Evolutionary conservation across 1,139 yeast species (phyloP).

Genomic region (Kluyveromyces marxianus): DNA sequence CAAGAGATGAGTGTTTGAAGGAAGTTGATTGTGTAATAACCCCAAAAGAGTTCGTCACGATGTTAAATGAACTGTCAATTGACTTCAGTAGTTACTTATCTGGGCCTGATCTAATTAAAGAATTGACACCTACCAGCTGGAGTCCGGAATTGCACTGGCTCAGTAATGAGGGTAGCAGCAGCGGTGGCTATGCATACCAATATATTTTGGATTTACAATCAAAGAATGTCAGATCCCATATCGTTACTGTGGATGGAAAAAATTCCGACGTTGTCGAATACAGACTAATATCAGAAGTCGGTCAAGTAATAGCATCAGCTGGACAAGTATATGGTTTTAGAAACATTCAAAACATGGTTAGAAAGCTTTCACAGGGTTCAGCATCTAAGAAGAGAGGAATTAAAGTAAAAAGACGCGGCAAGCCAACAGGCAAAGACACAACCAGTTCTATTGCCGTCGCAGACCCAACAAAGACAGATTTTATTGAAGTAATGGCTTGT

Average conservation of each 20-base stretch:
- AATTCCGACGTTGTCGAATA: slow-evolving; percentile 73
- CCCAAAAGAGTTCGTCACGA: slow-evolving; percentile 73
- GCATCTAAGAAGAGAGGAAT: slow-evolving; percentile 13
- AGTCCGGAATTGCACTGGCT: slow-evolving; percentile 47
- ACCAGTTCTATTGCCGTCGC: slow-evolving; percentile 25
- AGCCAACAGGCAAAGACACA: not conserved
- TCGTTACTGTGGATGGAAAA: slow-evolving; percentile 44
- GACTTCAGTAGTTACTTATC: slow-evolving; percentile 27
- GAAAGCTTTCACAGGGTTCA: slow-evolving; percentile 57
- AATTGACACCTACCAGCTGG: slow-evolving; percentile 23
- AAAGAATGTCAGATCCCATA: slow-evolving; percentile 20
- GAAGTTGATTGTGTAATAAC: slow-evolving; percentile 95
- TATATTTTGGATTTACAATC: slow-evolving; percentile 40
- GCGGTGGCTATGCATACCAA: slow-evolving; percentile 81
- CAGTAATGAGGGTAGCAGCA: slow-evolving; percentile 68
- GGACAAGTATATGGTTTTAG: slow-evolving; percentile 87
- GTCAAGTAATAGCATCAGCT: slow-evolving; percentile 47
- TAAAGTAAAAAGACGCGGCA: slow-evolving; percentile 13
- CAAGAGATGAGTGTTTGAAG: slow-evolving; percentile 57
- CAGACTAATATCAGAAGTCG: slow-evolving; percentile 38
- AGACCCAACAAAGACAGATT: slow-evolving; percentile 66
- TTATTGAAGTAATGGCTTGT: slow-evolving; percentile 95
- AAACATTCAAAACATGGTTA: slow-evolving; percentile 85
- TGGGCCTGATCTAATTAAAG: slow-evolving; percentile 9
- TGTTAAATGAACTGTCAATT: slow-evolving; percentile 48